Evolutionary conservation across 257 asterid species (phyloP), one percentile per base, ranked within the genome.

Genomic region (Fraxinus americana): DNA sequence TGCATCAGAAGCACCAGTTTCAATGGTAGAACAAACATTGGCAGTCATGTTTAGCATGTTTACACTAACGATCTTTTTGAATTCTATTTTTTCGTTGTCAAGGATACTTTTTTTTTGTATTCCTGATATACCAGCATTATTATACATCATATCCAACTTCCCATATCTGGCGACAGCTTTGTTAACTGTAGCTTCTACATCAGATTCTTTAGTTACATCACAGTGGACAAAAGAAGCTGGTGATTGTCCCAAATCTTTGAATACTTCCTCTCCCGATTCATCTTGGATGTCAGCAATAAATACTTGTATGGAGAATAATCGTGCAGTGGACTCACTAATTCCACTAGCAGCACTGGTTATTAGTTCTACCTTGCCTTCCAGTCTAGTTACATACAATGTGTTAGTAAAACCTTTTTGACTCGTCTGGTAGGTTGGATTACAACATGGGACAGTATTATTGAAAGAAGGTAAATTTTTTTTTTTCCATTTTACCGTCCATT

Each of bases 41-140:
- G 78, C 81, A 2, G 38, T 71, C 3, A 27, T 89, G 90, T 73
- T 89, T 89, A 30, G 78, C 76, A 0, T 90, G 72, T 87, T 87
- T 3, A 81, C 77, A 0, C 48, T 30, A 17, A 85, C 32, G 25
- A 87, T 77, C 2, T 69, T 45, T 52, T 83, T 78, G 19, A 86
- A 83, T 2, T 78, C 79, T 0, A 71, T 73, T 2, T 48, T 36
- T 4, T 72, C 34, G 2, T n/a, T 17, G 19, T 84, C 87, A 0
- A 80, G 66, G 3, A 88, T 84, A 48, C 70, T 73, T 0, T 71
- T 76, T 50, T 41, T 61, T 1, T 35, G 0, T 4, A 9, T 41
- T 6, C 81, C 82, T 0, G 21, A 7, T 4, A 80, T 41, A 7
- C 81, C 86, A 2, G 83, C 86, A 35, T 85, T 85, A 70, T 78